Percentiles rank a stretch among this genome's conserved stretches.
Conservation (phyloP, 2,329 filamentous ascomycete species). For the Leptographium lundbergii region DNA sequence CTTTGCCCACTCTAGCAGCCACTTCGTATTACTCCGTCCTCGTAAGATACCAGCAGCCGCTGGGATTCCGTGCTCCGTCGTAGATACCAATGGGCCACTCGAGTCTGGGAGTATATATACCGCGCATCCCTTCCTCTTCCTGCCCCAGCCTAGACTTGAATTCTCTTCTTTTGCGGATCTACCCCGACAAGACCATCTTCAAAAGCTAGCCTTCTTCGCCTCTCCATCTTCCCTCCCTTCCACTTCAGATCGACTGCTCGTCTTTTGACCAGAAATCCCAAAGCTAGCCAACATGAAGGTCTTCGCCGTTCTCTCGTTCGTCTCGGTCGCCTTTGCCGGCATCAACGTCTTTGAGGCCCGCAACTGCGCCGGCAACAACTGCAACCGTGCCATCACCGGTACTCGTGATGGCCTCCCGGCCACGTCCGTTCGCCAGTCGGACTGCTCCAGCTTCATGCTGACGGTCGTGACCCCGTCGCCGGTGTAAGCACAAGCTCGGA, state of each 20-base stretch:
- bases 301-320: conserved; percentile 24
- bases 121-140: not conserved
- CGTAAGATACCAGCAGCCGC: too few relatives aligned
- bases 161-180: not conserved
- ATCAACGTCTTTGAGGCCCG: conserved; percentile 21
- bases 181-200: not conserved
- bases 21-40: too few relatives aligned
- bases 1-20: too few relatives aligned
- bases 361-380: conserved; percentile 30
- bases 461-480: conserved; percentile 27
- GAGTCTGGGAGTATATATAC: not conserved
- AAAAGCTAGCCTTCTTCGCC: not conserved
- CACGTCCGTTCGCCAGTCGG: conserved; percentile 19
- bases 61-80: too few relatives aligned
- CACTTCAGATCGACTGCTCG: not conserved
- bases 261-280: not conserved
- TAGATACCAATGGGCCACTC: too few relatives aligned
- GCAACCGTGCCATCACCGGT: conserved; percentile 32
- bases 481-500: conserved; percentile 19
- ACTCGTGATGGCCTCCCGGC: conserved; percentile 30
- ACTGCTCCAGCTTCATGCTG: conserved; percentile 20
- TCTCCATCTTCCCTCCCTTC: not conserved
- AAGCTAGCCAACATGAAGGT: conserved; percentile 26
- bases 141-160: not conserved
- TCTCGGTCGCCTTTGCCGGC: conserved; percentile 22